phyloP scores from a whole-genome alignment of 192 early-diverging fungal genomes.

The Coemansia sp. region DNA sequence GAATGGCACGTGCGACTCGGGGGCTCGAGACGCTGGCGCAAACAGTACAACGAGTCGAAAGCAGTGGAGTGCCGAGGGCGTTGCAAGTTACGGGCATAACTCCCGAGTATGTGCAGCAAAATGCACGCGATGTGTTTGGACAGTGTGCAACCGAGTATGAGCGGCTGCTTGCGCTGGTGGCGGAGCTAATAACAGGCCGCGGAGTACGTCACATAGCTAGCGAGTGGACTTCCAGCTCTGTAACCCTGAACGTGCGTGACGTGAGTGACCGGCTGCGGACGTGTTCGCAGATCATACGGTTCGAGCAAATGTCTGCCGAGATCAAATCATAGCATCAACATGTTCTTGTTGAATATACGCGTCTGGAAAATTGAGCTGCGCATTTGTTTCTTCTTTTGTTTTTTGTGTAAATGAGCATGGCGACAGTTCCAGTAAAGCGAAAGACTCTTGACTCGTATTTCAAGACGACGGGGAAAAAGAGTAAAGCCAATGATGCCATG shows the following conservation, averaged over 20 bases:
- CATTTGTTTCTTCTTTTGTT: neutral
- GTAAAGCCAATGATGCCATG: neutral
- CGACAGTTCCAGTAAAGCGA: constrained; percentile 11
- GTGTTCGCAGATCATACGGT: constrained; percentile 4
- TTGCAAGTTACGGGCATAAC: constrained; percentile 14
- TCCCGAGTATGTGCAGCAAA: constrained; percentile 5
- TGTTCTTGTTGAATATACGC: too few relatives aligned
- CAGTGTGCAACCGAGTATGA: neutral
- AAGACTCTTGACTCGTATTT: constrained; percentile 48
- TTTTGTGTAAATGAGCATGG: neutral
- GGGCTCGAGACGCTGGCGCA: neutral
- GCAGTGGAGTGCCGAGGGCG: neutral
- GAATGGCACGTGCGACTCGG: neutral
- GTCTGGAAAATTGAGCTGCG: too few relatives aligned
- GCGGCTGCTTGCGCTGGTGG: neutral
- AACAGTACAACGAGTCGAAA: neutral
- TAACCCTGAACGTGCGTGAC: neutral
- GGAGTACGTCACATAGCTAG: neutral
- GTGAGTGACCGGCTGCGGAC: neutral
- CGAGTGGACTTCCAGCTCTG: neutral
- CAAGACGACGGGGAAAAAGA: neutral
- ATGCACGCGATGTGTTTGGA: neutral
- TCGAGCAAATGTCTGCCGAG: constrained; percentile 12
- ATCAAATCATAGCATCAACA: neutral
- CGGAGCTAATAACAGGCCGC: neutral